Evolutionary conservation across 1,284 basidiomycete species (phyloP).

Genomic region (Athelia psychrophila): DNA sequence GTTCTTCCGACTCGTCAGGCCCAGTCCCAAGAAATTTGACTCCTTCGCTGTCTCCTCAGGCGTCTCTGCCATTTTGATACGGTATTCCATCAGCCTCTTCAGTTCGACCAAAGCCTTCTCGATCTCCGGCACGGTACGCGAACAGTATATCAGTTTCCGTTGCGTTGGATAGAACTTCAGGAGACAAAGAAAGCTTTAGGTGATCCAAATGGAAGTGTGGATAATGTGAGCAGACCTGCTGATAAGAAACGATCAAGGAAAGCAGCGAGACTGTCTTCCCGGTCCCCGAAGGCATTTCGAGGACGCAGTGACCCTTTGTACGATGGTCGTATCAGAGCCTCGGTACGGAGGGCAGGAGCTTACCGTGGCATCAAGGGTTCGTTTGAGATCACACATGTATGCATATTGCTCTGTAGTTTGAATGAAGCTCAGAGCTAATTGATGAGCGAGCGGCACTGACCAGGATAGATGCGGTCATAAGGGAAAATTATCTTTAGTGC

Average conservation of each 20-base stretch:
- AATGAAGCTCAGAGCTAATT: constrained; percentile 7
- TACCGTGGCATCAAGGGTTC: constrained; percentile 90
- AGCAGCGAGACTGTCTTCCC: constrained; percentile 98
- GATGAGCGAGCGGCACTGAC: constrained; percentile 33
- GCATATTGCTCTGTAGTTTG: constrained; percentile 84
- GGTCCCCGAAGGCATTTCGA: constrained; percentile 99
- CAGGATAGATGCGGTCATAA: constrained; percentile 88
- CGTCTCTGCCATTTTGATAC: constrained; percentile 67
- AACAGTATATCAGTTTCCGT: constrained; percentile 98
- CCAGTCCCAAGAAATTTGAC: constrained; percentile 83
- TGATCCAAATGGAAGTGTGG: constrained; percentile 7
- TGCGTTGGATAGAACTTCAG: constrained; percentile 85
- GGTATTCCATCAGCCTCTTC: constrained; percentile 93
- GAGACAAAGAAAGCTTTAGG: constrained; percentile 2
- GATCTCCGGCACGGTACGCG: constrained; percentile 99
- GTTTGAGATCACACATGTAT: constrained; percentile 98
- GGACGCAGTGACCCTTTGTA: constrained; percentile 90
- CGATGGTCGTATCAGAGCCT: constrained; percentile 5
- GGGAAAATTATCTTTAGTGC: constrained; percentile 78
- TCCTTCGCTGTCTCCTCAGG: constrained; percentile 81
- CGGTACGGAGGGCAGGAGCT: constrained; percentile 3
- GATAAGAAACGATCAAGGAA: constrained; percentile 96
- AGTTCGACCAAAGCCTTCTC: constrained; percentile 98
- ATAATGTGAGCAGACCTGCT: constrained; percentile 61
- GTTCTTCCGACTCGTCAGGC: constrained; percentile 95